Evolutionary conservation across 2,329 filamentous ascomycete species (phyloP), one percentile per base, ranked within the genome.

Genomic region (Botrytis paeoniae): DNA sequence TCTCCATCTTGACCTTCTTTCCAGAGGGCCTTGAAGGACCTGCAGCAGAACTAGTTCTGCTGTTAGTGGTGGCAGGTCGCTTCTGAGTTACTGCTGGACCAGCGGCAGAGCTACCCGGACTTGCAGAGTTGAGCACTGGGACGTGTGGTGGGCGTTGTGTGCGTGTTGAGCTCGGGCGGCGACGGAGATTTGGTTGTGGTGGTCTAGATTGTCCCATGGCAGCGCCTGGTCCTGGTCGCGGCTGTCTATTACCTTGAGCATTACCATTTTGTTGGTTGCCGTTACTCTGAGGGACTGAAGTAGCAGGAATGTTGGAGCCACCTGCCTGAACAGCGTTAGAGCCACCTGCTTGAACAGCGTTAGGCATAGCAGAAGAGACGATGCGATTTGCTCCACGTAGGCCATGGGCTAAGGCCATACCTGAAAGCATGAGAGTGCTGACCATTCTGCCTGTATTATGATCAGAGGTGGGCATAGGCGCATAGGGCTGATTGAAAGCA

Each of bases 291-390:
- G 7, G 25, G 1, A 1, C 25, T 9, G 18, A 39, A 54, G 64
- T 6, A 18, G 6, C 10, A 35, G 14, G 1, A 6, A 22, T 16
- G 0, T 65, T 25, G 3, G 12, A 2, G 9, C 43, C 22, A 35
- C 29, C 9, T 4, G 39, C 10, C 4, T 48, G 63, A n/a, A 3
- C 25, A n/a, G 22, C 12, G 43, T 65, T 35, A 7, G 12, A 5
- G 5, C 43, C 14, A 37, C 32, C 18, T 5, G 41, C 2, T 3
- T 54, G 64, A 14, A 1, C 6, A 54, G 25, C 14, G 64, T 68
- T 39, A 10, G 9, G 14, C 1, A 7, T 54, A 3, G 18, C 16
- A 29, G 45, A 54, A 29, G 64, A 39, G 25, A 25, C 22, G 12
- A 6, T 32, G 20, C 6, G 39, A 45, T 35, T 29, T 45, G 5